Base-by-base conservation (phyloP, 306 rosid genomes). In the Abrus precatorius region DNA sequence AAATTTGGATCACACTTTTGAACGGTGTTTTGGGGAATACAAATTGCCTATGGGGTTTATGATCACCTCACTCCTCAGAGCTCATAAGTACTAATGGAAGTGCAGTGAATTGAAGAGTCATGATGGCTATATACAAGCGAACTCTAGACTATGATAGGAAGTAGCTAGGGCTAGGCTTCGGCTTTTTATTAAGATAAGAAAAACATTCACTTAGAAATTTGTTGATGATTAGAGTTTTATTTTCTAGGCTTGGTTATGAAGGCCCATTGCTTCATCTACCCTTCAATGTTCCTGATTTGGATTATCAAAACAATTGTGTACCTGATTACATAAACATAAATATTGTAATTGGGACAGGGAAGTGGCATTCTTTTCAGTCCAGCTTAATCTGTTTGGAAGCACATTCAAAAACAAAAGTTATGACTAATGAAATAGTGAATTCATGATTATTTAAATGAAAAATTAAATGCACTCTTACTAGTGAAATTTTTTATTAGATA, bases 91-190 rank as follows among this genome's bases (percentile, higher is more conserved):
- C 1, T 11, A 36, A 40, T 36, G 12, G 13, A 64, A 38, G 70
- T 34, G 48, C 32, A 7, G 13, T 64, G 1, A 38, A 7, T 64
- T 40, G 70, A 49, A 64, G 49, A 64, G n/a, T 40, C 4, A 65
- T 65, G 32, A 65, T 65, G 50, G 52, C n/a, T 65, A 41, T 14
- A 65, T 32, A 61, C n/a, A 65, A 65, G 13, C 13, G 32, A 64
- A 64, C 32, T 43, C 52, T 13, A 64, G 5, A 64, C 48, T 63
- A 36, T 1, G 9, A 29, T 11, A 5, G 45, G n/a, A 63, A 20
- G 56, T 68, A 27, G 38, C 41, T 68, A 68, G 7, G 54, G 38
- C 41, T 68, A 68, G 7, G 54, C n/a, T 68, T 45, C 29, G 54
- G 54, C 56, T 9, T 69, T 45, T 69, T 6, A 69, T 9, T 27